A percentile compares a stretch with the other conserved stretches of the same genome.
Evolutionary conservation across 1,284 basidiomycete species (phyloP).

Genomic region (Psilocybe mexicana): DNA sequence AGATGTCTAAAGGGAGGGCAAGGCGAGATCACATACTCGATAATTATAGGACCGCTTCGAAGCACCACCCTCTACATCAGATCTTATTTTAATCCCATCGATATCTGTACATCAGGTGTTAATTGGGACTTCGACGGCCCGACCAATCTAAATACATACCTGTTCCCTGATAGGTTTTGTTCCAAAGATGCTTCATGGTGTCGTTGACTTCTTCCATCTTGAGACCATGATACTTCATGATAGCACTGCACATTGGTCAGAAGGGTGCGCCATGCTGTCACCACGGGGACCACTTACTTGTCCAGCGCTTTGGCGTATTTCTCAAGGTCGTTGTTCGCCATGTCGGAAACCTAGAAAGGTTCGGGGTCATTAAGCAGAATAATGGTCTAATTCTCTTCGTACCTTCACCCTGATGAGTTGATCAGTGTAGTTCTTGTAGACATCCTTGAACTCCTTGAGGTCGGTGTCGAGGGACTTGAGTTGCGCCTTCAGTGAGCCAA

Average conservation of each 20-base stretch:
- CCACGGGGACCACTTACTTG: conserved; percentile 57
- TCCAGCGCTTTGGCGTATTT: conserved; percentile 97
- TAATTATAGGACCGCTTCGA: conserved; percentile 98
- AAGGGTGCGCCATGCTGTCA: conserved; percentile 2
- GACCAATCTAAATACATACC: conserved; percentile 48
- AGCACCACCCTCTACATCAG: conserved; percentile 87
- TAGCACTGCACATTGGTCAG: conserved; percentile 63
- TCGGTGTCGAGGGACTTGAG: conserved; percentile 72
- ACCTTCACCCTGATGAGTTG: conserved; percentile 96
- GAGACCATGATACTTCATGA: conserved; percentile 97
- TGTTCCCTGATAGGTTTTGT: conserved; percentile 98
- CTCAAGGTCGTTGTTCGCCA: conserved; percentile 93
- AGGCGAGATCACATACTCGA: conserved; percentile 57
- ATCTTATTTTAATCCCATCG: conserved; percentile 94
- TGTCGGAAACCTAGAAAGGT: conserved; percentile 79
- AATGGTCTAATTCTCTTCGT: not conserved
- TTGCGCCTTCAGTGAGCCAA: conserved; percentile 75
- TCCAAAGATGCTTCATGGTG: conserved; percentile 95
- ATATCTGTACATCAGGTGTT: conserved; percentile 67
- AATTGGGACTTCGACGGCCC: conserved; percentile 11
- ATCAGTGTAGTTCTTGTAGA: conserved; percentile 84
- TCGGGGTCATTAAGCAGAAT: not conserved
- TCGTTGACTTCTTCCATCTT: conserved; percentile 99
- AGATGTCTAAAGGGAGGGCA: conserved; percentile 10
- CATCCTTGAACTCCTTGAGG: conserved; percentile 85